Evolutionary conservation across 1,139 yeast genomes (phyloP), one percentile per base, ranked within the genome.

Genomic region (Candida sanyaensis): DNA sequence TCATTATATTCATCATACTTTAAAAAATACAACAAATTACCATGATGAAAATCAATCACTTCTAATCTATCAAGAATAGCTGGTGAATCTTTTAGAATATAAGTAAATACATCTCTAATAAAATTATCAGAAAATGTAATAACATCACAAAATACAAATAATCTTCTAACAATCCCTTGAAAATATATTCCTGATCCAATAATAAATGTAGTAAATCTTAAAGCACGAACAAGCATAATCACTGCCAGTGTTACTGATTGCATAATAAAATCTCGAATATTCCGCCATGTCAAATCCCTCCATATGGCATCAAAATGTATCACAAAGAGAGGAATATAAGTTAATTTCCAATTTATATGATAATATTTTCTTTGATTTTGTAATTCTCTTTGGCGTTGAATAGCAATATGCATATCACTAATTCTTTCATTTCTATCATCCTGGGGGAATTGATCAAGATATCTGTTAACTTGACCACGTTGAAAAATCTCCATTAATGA

Each of bases 81-180:
- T 6, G 42, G 32, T 28, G 60, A 55, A 47, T 67, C 56, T 26
- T 66, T 54, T 13, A 66, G 43, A 3, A 63, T 39, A 50, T 55
- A 71, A 2, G 75, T 67, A 41, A 63, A 44, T 24, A 64, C 53
- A 51, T 72, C 76, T 31, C 54, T 42, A 27, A 68, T 48, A 44
- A 66, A 67, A 48, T 63, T 66, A 21, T 57, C 55, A 2, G 73
- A 66, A 51, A 61, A 70, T 3, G 76, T 68, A 24, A 66, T 58
- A 42, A 63, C 55, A 49, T 68, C 64, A 41, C 71, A 69, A 48
- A 64, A 65, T 37, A 57, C 50, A 42, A 65, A 57, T 12, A 68
- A 46, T 17, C 54, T 43, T 43, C 53, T 50, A 12, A 63, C 43
- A 8, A 59, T 36, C 10, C 53, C 48, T 36, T 54, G 59, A 41